A percentile compares a stretch with the other conserved stretches of the same genome.
Evolutionary conservation across 345 rosid genomes (phyloP).

Genomic region (Citrus cavaleriei): DNA sequence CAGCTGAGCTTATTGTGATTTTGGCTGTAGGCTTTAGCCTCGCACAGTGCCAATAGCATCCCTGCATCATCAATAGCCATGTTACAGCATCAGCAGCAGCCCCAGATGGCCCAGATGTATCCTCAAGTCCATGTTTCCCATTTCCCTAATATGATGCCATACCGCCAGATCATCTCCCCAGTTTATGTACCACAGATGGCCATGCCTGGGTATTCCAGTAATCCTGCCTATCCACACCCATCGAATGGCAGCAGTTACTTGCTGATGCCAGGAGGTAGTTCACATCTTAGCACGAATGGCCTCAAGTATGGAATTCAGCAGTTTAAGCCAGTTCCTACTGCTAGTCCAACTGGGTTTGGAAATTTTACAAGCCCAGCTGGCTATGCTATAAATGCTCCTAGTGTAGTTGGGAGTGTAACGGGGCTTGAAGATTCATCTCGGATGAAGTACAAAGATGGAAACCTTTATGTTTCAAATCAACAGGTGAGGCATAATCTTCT

Average conservation of each 20-base stretch:
- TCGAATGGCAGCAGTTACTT: constrained; percentile 75
- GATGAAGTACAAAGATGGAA: constrained; percentile 80
- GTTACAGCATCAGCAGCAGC: constrained; percentile 70
- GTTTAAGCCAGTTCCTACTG: constrained; percentile 70
- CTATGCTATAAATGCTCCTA: constrained; percentile 69
- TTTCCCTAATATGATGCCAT: constrained; percentile 74
- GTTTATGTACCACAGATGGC: constrained; percentile 87
- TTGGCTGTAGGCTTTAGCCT: constrained; percentile 40
- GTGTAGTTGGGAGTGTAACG: constrained; percentile 66
- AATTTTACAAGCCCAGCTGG: constrained; percentile 51
- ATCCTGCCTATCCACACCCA: constrained; percentile 81
- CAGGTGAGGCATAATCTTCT: constrained; percentile 47
- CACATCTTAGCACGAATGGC: constrained; percentile 65
- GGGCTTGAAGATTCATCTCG: constrained; percentile 88
- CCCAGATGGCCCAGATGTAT: constrained; percentile 73
- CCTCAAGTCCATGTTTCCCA: constrained; percentile 90
- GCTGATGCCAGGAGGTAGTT: constrained; percentile 86
- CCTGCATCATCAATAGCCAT: constrained; percentile 60
- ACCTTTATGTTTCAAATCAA: constrained; percentile 71
- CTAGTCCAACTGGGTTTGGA: constrained; percentile 60
- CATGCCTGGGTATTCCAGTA: constrained; percentile 82
- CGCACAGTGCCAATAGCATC: constrained; percentile 41
- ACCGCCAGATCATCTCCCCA: constrained; percentile 78
- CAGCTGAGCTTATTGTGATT: not conserved
- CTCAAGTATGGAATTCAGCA: constrained; percentile 88